Evolutionary conservation across 2,329 filamentous ascomycete genomes (phyloP).

Genomic region (Dactylellina drechsleri): DNA sequence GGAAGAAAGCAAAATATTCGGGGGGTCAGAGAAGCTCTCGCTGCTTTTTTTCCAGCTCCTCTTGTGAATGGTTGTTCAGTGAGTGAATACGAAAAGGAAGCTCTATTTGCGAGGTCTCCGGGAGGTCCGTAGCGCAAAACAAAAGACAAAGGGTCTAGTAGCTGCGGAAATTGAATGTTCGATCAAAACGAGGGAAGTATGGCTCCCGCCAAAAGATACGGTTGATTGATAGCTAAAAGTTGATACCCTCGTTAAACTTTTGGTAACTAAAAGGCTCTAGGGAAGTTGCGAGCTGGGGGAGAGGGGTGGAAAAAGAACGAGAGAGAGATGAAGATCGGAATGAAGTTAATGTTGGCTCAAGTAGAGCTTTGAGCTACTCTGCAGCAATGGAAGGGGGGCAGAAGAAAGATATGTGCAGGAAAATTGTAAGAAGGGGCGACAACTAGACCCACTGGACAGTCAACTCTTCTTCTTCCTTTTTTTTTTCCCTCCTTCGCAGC

Average conservation of each 20-base stretch:
- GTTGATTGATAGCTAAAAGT: constrained; percentile 16
- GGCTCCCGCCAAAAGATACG: constrained; percentile 33
- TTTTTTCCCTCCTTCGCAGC: no score
- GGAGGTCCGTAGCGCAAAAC: constrained; percentile 46
- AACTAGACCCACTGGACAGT: neutral
- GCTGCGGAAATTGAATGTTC: constrained; percentile 47
- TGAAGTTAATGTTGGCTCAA: constrained; percentile 47
- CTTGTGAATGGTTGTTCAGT: no score
- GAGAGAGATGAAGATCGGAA: constrained; percentile 42
- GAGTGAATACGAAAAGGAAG: constrained; percentile 29
- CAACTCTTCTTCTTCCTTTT: no score
- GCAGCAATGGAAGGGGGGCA: constrained; percentile 38
- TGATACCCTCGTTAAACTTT: no score
- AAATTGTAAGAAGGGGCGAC: constrained; percentile 8
- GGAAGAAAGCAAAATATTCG: constrained; percentile 1
- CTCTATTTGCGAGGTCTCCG: constrained; percentile 40
- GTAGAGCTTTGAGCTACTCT: constrained; percentile 41
- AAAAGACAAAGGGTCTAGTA: constrained; percentile 10
- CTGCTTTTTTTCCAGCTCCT: neutral
- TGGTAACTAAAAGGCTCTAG: constrained; percentile 18
- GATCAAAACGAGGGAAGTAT: constrained; percentile 44
- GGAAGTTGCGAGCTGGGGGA: constrained; percentile 7
- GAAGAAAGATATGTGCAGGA: constrained; percentile 21
- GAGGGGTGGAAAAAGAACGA: constrained; percentile 23
- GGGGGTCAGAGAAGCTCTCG: neutral